phyloP scores from a whole-genome alignment of 768 basidiomycete species.

The Lentinula aciculospora region DNA sequence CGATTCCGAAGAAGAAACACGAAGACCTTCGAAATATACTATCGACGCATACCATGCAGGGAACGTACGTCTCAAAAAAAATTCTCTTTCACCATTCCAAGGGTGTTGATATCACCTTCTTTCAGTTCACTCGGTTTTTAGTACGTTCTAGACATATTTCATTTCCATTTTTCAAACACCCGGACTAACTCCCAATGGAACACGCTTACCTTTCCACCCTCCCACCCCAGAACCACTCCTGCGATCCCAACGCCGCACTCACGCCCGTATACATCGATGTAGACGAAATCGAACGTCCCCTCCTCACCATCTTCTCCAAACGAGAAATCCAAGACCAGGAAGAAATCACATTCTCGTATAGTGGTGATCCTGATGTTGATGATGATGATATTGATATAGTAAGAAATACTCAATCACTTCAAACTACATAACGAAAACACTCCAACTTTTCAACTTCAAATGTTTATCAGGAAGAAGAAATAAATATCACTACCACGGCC shows the following conservation, averaged over 20 bases:
- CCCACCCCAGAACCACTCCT: conserved; percentile 74
- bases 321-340: conserved; percentile 59
- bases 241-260: conserved; percentile 77
- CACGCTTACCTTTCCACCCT: background rate
- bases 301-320: conserved; percentile 61
- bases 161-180: background rate
- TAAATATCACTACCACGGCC: too few species aligned
- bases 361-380: conserved; percentile 41
- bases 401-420: background rate
- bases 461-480: background rate
- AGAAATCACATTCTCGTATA: conserved; percentile 77
- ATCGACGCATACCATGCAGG: conserved; percentile 89
- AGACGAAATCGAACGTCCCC: conserved; percentile 61
- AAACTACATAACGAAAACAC: background rate
- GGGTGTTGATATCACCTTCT: background rate
- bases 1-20: background rate
- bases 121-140: conserved; percentile 86
- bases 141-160: conserved; percentile 33
- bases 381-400: background rate
- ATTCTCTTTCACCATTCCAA: background rate
- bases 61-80: conserved; percentile 64
- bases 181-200: background rate
- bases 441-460: too few species aligned
- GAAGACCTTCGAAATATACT: conserved; percentile 34
- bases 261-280: conserved; percentile 79